Evolutionary conservation across 2,329 filamentous ascomycete species (phyloP).

Genomic region (Fusarium bulbicola): DNA sequence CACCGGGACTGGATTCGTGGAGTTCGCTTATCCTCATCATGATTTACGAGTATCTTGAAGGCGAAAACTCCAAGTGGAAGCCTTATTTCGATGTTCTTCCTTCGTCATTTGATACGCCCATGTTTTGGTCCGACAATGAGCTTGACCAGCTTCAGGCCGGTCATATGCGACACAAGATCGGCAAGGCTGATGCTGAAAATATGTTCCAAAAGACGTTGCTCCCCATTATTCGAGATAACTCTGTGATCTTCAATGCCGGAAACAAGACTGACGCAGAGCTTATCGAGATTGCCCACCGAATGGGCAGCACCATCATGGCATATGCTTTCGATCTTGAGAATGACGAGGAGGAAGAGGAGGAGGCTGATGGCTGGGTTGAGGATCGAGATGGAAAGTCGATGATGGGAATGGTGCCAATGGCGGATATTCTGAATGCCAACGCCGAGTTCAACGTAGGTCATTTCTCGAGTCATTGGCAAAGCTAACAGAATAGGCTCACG

Average conservation of each 20-base stretch:
- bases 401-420: constrained; percentile 91
- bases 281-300: constrained; percentile 71
- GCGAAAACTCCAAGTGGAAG: constrained; percentile 72
- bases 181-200: constrained; percentile 74
- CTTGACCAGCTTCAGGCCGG: constrained; percentile 79
- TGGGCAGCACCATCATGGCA: constrained; percentile 91
- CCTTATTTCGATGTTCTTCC: constrained; percentile 83
- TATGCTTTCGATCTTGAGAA: constrained; percentile 86
- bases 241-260: constrained; percentile 54
- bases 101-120: constrained; percentile 78
- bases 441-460: constrained; percentile 80
- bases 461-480: neutral
- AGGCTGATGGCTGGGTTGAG: constrained; percentile 72
- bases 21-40: constrained; percentile 76
- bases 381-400: constrained; percentile 65
- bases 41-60: constrained; percentile 77
- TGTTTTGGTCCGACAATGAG: constrained; percentile 85
- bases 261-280: constrained; percentile 56
- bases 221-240: constrained; percentile 58
- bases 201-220: constrained; percentile 69
- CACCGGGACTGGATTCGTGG: constrained; percentile 61
- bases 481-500: constrained; percentile 55
- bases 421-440: constrained; percentile 89
- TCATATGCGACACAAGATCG: constrained; percentile 79
- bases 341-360: constrained; percentile 66